A percentile compares a stretch with the other conserved stretches of the same genome.
Evolutionary conservation across 1,139 yeast species (phyloP).

Genomic region (Entelexis paramagnoliae): DNA sequence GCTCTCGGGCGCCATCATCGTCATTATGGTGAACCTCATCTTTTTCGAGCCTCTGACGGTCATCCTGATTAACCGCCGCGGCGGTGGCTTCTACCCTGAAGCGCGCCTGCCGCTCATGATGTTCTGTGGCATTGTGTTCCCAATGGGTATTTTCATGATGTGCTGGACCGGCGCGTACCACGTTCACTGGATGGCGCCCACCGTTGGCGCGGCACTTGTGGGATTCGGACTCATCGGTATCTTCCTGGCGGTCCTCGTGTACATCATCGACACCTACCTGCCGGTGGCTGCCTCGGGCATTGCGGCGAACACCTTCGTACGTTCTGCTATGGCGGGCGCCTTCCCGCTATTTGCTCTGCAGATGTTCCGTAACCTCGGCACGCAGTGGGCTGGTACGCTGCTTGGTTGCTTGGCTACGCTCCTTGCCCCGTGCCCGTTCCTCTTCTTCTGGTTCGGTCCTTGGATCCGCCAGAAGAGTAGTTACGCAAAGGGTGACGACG

Average conservation of each 20-base stretch:
- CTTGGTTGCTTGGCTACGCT: constrained; percentile 56
- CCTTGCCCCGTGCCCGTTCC: constrained; percentile 65
- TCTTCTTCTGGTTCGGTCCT: constrained; percentile 58
- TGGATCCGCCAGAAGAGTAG: constrained; percentile 51
- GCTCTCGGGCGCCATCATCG: constrained; percentile 36
- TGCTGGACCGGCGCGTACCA: constrained; percentile 45
- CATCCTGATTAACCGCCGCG: constrained; percentile 29
- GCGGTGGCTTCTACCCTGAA: constrained; percentile 47
- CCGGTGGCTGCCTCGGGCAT: constrained; percentile 80
- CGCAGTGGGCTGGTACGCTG: constrained; percentile 74
- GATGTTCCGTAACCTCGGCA: constrained; percentile 66
- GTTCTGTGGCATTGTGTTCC: constrained; percentile 56
- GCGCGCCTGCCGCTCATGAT: constrained; percentile 68
- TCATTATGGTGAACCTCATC: constrained; percentile 24
- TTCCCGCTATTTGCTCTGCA: constrained; percentile 74
- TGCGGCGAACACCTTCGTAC: constrained; percentile 76
- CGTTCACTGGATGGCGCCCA: constrained; percentile 81
- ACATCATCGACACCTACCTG: constrained; percentile 70
- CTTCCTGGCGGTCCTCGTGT: constrained; percentile 68
- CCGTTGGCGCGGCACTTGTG: constrained; percentile 56
- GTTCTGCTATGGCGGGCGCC: constrained; percentile 62
- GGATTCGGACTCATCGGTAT: constrained; percentile 70
- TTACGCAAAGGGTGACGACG: constrained; percentile 30
- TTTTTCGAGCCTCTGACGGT: constrained; percentile 28
- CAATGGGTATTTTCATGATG: constrained; percentile 73